Conservation (phyloP, 2,329 filamentous ascomycete species). For the Pseudodiploospora longispora region DNA sequence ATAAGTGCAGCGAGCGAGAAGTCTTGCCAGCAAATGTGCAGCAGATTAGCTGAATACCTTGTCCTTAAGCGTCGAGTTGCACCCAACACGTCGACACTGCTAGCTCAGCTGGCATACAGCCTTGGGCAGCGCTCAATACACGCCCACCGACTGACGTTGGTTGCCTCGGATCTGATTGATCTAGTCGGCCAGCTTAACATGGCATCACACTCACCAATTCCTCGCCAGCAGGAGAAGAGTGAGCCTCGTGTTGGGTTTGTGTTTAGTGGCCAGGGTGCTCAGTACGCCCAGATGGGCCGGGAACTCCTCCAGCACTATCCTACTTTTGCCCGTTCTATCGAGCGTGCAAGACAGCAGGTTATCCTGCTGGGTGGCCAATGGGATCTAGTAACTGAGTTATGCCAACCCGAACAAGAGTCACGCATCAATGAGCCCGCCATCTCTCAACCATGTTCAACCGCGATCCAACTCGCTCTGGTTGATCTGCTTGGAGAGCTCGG, state of each 20-base stretch:
- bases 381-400: constrained; percentile 11
- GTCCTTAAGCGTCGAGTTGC: neutral
- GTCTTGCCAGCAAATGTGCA: neutral
- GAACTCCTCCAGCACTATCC: neutral
- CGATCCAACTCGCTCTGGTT: constrained; percentile 32
- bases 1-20: neutral
- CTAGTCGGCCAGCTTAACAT: neutral
- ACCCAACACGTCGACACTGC: neutral
- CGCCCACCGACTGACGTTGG: neutral
- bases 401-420: constrained; percentile 7
- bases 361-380: constrained; percentile 6
- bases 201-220: neutral
- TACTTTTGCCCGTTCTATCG: neutral
- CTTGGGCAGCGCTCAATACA: neutral
- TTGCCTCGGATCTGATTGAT: neutral
- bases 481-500: constrained; percentile 23
- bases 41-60: neutral
- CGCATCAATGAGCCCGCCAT: constrained; percentile 15
- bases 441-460: constrained; percentile 32
- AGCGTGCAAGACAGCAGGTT: neutral
- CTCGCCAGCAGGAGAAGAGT: neutral
- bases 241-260: neutral
- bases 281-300: neutral
- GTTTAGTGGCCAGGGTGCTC: neutral
- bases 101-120: neutral